phyloP scores from a whole-genome alignment of 2,329 filamentous ascomycete genomes.

The Pseudogymnoascus verrucosus region DNA sequence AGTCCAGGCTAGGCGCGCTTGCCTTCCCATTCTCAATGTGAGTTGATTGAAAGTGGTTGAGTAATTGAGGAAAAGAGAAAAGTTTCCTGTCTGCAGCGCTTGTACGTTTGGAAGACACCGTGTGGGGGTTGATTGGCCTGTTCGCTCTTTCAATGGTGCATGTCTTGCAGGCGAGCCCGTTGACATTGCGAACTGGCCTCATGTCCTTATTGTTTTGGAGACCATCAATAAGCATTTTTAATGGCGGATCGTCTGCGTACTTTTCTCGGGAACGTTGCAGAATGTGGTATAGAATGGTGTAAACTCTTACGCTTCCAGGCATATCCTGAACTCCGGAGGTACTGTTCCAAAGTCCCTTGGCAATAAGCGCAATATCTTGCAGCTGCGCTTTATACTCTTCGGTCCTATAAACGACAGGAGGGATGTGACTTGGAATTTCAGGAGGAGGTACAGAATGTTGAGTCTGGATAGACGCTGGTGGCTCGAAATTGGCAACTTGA shows the following conservation, averaged over 20 bases:
- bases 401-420: constrained; percentile 20
- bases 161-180: constrained; percentile 46
- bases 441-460: constrained; percentile 13
- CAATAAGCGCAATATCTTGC: constrained; percentile 45
- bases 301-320: constrained; percentile 53
- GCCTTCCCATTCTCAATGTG: constrained; percentile 25
- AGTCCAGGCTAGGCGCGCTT: constrained; percentile 35
- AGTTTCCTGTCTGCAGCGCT: constrained; percentile 31
- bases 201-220: constrained; percentile 49
- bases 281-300: constrained; percentile 56
- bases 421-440: constrained; percentile 15
- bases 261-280: constrained; percentile 47
- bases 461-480: constrained; percentile 17
- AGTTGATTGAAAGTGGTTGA: constrained; percentile 46
- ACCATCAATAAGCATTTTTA: constrained; percentile 53
- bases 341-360: constrained; percentile 55
- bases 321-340: constrained; percentile 53
- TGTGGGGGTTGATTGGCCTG: constrained; percentile 32
- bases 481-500: constrained; percentile 12
- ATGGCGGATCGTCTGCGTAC: constrained; percentile 48
- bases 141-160: constrained; percentile 36
- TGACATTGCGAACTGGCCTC: constrained; percentile 46
- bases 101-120: constrained; percentile 10
- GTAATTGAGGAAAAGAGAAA: constrained; percentile 52
- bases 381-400: constrained; percentile 40